Evolutionary conservation across 2,329 filamentous ascomycete species (phyloP), one percentile per base, ranked within the genome.

Genomic region (Sporothrix brasiliensis): DNA sequence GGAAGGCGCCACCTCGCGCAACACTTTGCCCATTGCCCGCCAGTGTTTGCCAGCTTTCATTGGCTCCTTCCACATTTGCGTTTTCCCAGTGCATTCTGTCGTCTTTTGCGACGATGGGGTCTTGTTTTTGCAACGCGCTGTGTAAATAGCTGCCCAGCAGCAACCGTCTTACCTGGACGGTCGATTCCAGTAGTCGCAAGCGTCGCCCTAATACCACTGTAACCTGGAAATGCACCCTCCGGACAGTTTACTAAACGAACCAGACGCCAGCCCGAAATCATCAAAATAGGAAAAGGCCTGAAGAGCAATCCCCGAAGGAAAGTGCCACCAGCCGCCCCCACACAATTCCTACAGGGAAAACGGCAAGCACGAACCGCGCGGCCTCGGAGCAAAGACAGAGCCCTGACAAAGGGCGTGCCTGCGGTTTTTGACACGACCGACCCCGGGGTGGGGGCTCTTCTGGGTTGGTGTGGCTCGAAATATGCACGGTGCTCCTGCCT

Each of bases 31-130:
- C 13, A 53, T 56, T 60, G 56, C 39, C 34, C 24, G n/a, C 44
- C 41, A 3, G 44, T 16, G 44, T 50, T 50, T 19, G 61, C 21
- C 61, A 53, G 52, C 16, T 4, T 67, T 50, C 41, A 70, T 71
- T 72, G 71, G 60, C 21, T 63, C 41, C 19, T 65, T 50, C 44
- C 52, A 47, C 58, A 56, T 68, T 69, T 71, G 71, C 69, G 68
- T 71, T 66, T 67, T 19, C 41, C 21, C 44, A 52, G 49, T 16
- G 39, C 21, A 41, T 52, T 53, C 52, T 69, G 50, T 49, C 66
- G 66, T 60, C 14, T 71, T 71, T 56, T 61, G 27, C 27, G 44
- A 19, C 19, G 19, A 50, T 66, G 41, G 61, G 24, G 41, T 63
- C 61, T 14, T 14, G 21, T 47, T 30, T 21, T 30, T 27, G 41